Evolutionary conservation across 768 basidiomycete species (phyloP).

Genomic region (Macrolepiota dolichaula): DNA sequence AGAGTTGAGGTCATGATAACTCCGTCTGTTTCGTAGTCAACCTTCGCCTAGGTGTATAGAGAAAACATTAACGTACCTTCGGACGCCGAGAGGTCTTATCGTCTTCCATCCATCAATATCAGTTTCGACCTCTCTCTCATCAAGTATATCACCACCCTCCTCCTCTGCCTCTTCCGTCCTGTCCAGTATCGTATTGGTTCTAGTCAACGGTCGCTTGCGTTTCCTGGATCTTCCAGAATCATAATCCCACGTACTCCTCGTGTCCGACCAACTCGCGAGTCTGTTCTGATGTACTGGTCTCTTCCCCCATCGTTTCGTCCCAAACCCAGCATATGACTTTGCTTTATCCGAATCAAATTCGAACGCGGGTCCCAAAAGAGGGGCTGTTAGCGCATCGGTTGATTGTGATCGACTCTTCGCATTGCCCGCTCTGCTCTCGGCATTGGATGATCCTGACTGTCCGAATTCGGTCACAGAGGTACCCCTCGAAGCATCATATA

Average conservation of each 20-base stretch:
- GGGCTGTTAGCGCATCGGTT: not conserved
- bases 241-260: conserved; percentile 17
- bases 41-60: not conserved
- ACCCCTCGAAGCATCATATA: conserved; percentile 14
- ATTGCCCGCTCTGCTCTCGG: not conserved
- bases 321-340: not conserved
- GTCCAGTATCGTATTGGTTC: not conserved
- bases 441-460: conserved; percentile 8
- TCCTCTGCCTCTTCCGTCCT: not conserved
- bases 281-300: conserved; percentile 10
- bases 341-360: conserved; percentile 6
- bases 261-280: conserved; percentile 22
- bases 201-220: not conserved
- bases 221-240: conserved; percentile 1
- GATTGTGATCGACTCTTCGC: not conserved
- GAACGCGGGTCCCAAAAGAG: conserved; percentile 2
- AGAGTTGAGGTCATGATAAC: conserved; percentile 61
- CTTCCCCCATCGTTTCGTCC: conserved; percentile 1
- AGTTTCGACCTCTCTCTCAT: not conserved
- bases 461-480: conserved; percentile 10
- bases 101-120: conserved; percentile 6
- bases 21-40: conserved; percentile 36
- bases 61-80: conserved; percentile 22
- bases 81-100: conserved; percentile 16
- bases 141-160: not conserved